Base-by-base conservation (phyloP, 805 yeast species). In the Kodamaea kakaduensis region DNA sequence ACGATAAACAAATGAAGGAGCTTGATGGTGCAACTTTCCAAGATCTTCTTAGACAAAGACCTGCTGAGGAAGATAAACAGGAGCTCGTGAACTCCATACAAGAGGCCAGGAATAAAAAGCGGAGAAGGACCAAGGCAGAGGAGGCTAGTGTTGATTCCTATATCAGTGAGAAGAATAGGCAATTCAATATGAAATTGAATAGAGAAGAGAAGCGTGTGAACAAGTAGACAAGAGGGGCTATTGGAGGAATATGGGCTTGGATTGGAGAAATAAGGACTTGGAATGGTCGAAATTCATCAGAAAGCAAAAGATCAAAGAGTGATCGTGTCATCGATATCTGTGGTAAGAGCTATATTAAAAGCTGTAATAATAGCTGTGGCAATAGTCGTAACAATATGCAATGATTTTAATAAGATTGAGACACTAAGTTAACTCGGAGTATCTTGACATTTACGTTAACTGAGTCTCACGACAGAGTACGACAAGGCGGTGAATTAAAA, bases 101-200 rank as follows among this genome's bases (percentile, higher is more conserved):
- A 52, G 56, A 61, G 46, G 52, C 60, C 36, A 64, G 65, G 37
- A 56, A 58, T 29, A 52, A 53, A 43, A 58, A 56, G 32, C 59
- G 71, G 46, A 58, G 71, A 43, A 58, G 56, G 38, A 54, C 50
- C 34, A 50, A 60, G 33, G 54, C 49, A 7, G 59, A 56, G 8
- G 63, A 52, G 3, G 68, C 54, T 4, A 61, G 52, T 4, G 65
- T 52, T 13, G 63, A 61, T 4, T 63, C 72, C 18, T 71, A 61
- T 54, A 75, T 84, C 51, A 84, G 81, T 51, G 86, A 79, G 44
- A 80, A 79, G 56, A 84, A 84, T 63, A 73, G 71, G 51, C 80
- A 81, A 46, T 84, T 84, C 58, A 84, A 84, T 58, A 74, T 72
- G 51, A 84, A 84, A 49, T 60, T 84, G 44, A 56, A 73, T 29